Percentiles rank a stretch among this genome's conserved stretches.
phyloP scores from a whole-genome alignment of 176 grass and related monocot genomes.

The Neostapfia colusana region DNA sequence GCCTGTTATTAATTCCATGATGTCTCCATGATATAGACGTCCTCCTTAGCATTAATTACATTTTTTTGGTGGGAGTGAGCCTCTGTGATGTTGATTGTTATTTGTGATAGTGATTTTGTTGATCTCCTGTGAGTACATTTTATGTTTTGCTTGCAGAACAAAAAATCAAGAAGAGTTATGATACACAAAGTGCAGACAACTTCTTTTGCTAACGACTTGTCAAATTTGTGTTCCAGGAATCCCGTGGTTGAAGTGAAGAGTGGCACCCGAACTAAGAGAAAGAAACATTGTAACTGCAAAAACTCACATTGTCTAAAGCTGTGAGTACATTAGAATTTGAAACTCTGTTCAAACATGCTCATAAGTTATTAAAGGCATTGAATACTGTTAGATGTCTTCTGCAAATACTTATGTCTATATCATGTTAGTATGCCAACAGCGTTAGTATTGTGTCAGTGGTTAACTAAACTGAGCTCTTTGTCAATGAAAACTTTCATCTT shows the following conservation, averaged over 20 bases:
- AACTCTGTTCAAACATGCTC: background rate
- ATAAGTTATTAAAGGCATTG: conserved; percentile 22
- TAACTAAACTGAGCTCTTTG: conserved; percentile 10
- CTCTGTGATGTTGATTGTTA: conserved; percentile 23
- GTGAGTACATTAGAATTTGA: conserved; percentile 42
- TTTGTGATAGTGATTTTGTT: conserved; percentile 11
- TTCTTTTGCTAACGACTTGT: conserved; percentile 8
- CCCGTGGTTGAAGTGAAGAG: conserved; percentile 44
- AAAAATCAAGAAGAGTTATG: conserved; percentile 11
- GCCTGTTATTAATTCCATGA: no score
- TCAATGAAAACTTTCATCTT: conserved; percentile 1
- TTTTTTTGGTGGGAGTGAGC: background rate
- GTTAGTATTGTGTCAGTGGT: background rate
- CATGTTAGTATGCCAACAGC: conserved; percentile 4
- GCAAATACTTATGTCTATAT: conserved; percentile 6
- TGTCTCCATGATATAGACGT: background rate
- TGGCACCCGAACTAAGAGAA: conserved; percentile 48
- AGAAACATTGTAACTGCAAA: conserved; percentile 77
- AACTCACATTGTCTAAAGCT: conserved; percentile 74
- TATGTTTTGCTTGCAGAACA: conserved; percentile 10
- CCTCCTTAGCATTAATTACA: background rate
- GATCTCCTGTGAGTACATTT: background rate
- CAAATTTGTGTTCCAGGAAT: conserved; percentile 51
- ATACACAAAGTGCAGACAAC: background rate
- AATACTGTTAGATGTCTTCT: conserved; percentile 9